These are phyloP conservation scores for Entomortierella lignicola DNA, from an alignment of 192 early-diverging fungal species.

Conservation along the genomic window DNA sequence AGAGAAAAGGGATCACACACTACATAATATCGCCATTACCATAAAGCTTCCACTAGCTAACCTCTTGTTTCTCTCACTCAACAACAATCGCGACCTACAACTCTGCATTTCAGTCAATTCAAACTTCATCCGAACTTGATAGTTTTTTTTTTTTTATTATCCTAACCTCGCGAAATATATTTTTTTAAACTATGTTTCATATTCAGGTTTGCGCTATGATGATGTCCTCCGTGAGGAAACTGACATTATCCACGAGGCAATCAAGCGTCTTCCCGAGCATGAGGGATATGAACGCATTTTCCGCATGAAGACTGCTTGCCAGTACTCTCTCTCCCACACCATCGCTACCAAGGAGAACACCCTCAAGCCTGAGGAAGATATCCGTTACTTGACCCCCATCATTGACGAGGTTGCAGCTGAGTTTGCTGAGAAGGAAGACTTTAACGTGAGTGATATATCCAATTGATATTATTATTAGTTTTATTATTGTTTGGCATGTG, in stretches of 20 bases:
- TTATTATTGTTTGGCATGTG: conserved; percentile 13
- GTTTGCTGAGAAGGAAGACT: conserved; percentile 78
- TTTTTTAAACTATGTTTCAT: neutral
- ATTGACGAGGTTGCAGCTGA: conserved; percentile 87
- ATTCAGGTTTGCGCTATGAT: conserved; percentile 87
- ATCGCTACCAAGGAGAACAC: conserved; percentile 75
- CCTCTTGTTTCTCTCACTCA: neutral
- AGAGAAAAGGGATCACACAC: no score
- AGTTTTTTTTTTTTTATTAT: neutral
- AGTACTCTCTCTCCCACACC: conserved; percentile 77
- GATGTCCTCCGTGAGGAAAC: conserved; percentile 91
- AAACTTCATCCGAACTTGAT: no score
- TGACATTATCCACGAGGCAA: conserved; percentile 82
- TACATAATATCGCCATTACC: no score
- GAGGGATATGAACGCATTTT: conserved; percentile 80
- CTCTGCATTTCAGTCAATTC: no score
- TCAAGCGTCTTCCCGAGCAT: conserved; percentile 77
- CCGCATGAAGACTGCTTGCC: conserved; percentile 84
- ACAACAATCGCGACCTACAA: no score
- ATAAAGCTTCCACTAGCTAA: no score
- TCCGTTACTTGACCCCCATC: conserved; percentile 84
- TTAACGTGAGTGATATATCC: conserved; percentile 57
- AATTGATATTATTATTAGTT: neutral
- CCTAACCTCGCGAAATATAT: no score
- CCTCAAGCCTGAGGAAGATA: conserved; percentile 85